A percentile compares a stretch with the other conserved stretches of the same genome.
These are phyloP conservation scores for Nemania sp. DNA, from an alignment of 2,329 filamentous ascomycete species.

Conservation along the genomic window DNA sequence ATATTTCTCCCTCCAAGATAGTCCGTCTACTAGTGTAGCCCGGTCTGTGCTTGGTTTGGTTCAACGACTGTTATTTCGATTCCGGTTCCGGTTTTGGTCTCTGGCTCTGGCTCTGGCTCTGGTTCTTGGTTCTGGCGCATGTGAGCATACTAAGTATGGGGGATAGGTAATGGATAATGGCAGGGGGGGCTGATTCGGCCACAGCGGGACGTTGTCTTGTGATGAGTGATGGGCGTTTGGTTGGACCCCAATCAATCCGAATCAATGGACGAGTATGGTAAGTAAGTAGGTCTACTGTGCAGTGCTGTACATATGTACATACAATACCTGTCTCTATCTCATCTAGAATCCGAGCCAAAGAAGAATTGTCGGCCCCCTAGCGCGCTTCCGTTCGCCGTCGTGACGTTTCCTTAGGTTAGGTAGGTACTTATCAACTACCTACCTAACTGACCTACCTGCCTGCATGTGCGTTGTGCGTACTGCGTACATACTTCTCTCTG, in stretches of 20 bases:
- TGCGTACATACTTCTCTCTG: not conserved
- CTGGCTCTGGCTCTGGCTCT: not conserved
- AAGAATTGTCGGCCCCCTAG: constrained; percentile 6
- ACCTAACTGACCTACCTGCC: not conserved
- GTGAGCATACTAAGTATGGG: no score
- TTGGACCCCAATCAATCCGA: constrained; percentile 26
- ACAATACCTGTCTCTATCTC: not conserved
- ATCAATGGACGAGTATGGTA: constrained; percentile 22
- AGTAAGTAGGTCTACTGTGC: not conserved
- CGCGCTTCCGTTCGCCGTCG: constrained; percentile 18
- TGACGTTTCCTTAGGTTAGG: no score
- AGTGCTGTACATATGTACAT: not conserved
- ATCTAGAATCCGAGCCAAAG: constrained; percentile 18
- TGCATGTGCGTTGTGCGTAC: no score
- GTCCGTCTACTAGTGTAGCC: not conserved
- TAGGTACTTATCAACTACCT: not conserved
- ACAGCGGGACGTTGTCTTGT: constrained; percentile 30
- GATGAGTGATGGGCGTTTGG: constrained; percentile 20
- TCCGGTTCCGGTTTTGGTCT: constrained; percentile 2
- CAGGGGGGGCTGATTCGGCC: constrained; percentile 27
- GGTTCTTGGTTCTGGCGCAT: not conserved
- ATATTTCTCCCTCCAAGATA: constrained; percentile 6
- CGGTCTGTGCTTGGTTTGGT: not conserved
- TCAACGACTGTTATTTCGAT: not conserved
- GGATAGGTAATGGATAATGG: no score